Evolutionary conservation across 305 asterid species (phyloP).

Genomic region (Fraxinus sp.): DNA sequence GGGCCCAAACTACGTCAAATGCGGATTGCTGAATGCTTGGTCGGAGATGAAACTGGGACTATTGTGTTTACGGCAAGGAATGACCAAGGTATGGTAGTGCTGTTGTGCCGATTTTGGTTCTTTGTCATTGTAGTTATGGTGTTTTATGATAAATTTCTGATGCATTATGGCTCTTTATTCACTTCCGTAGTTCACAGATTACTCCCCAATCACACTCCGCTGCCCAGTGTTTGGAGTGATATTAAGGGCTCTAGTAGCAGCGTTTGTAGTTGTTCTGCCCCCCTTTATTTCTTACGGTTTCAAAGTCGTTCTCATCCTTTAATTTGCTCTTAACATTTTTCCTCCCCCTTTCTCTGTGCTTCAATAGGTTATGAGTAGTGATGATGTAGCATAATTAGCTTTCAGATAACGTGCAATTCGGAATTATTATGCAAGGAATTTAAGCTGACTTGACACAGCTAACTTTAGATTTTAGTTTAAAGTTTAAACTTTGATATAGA

Average conservation of each 20-base stretch:
- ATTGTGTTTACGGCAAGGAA: slow-evolving; percentile 73
- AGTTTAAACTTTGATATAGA: neutral
- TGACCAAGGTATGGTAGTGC: slow-evolving; percentile 53
- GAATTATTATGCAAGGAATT: neutral
- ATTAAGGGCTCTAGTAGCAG: neutral
- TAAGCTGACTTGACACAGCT: neutral
- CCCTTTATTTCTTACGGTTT: neutral
- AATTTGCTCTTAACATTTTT: neutral
- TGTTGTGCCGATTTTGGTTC: neutral
- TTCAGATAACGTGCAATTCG: neutral
- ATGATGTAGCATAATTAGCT: neutral
- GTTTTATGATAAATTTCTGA: neutral
- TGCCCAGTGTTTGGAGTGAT: neutral
- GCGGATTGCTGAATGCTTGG: slow-evolving; percentile 76
- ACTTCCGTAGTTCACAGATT: neutral
- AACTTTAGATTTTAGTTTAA: neutral
- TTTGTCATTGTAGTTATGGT: neutral
- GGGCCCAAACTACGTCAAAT: slow-evolving; percentile 69
- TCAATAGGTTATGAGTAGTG: neutral
- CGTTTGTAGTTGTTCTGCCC: neutral
- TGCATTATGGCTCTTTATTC: neutral
- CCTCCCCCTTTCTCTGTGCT: neutral
- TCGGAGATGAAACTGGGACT: slow-evolving; percentile 82
- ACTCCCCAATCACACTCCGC: neutral
- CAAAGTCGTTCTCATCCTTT: neutral